Base-by-base conservation (phyloP, 1,139 yeast species). In the Spencermartinsiella ligniputridi region DNA sequence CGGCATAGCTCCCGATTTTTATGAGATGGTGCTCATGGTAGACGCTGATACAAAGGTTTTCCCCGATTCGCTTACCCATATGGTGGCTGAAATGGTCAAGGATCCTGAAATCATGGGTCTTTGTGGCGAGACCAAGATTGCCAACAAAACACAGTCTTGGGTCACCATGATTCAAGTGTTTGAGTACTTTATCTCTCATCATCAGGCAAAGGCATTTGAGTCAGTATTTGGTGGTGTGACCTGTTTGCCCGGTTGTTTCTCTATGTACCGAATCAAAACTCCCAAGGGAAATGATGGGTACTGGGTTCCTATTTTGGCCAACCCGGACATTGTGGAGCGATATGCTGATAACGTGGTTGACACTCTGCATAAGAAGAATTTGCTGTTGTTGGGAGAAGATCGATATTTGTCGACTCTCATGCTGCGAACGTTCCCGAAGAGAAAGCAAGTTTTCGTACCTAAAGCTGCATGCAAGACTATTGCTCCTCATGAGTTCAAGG, bases 221-320 rank as follows among this genome's bases (percentile, higher is more conserved):
- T 84, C 96, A 13, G 90, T 86, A 2, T 92, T 92, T 65, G 97
- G 97, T 48, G 88, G 95, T 60, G 98, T 92, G 12, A 90, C 97
- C 0, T 92, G 98, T 76, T 76, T 92, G 50, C 98, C 98, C 0
- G 98, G 98, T 30, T 92, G 98, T 73, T 92, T 92, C 74, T 84
- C 90, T 56, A 88, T 90, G 86, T 92, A 92, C 63, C 78, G 97
- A 56, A 86, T 92, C 64, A 92, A 92, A 67, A 76, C 96, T 0
- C 97, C 97, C 35, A 92, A 89, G 67, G 95, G 95, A 4, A 63
- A 75, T 18, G 87, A 86, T 53, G 97, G 97, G 1, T 87, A 76
- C 66, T 90, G 97, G 97, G 96, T 92, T 32, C 98, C 98, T 11
- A 87, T 92, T 50, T 72, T 92, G 57, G 89, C 96, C 16, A 92